Conservation (phyloP, 2,329 filamentous ascomycete genomes). For the Penicillium sp. region DNA sequence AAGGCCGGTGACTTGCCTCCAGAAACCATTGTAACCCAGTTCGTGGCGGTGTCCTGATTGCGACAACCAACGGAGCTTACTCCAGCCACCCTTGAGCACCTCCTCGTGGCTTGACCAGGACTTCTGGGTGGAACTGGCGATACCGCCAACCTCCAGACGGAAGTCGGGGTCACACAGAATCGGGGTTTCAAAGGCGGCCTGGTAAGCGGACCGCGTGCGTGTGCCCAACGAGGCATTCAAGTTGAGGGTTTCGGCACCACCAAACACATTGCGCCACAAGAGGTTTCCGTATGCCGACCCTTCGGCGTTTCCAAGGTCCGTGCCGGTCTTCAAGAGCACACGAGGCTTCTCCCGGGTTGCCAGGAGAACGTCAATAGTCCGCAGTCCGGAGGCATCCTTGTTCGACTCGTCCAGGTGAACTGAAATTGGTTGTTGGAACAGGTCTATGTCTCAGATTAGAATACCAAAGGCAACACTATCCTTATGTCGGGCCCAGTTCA, state of each 20-base stretch:
- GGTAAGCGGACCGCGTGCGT: conserved; percentile 87
- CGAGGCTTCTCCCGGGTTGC: conserved; percentile 77
- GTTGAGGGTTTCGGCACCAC: conserved; percentile 86
- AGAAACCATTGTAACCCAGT: conserved; percentile 75
- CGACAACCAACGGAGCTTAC: conserved; percentile 75
- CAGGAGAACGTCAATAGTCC: conserved; percentile 79
- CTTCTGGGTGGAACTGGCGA: conserved; percentile 84
- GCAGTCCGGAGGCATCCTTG: conserved; percentile 62
- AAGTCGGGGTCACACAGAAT: conserved; percentile 82
- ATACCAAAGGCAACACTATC: background rate
- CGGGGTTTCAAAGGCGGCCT: conserved; percentile 79
- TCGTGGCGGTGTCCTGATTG: conserved; percentile 69
- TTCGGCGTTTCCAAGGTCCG: conserved; percentile 90
- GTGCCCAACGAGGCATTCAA: conserved; percentile 88
- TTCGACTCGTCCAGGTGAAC: conserved; percentile 79
- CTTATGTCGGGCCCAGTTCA: conserved; percentile 1
- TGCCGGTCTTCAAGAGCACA: conserved; percentile 89
- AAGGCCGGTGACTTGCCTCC: conserved; percentile 86
- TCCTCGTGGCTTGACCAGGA: conserved; percentile 95
- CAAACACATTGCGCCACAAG: conserved; percentile 87
- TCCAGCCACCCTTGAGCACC: conserved; percentile 72
- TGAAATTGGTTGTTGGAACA: conserved; percentile 81
- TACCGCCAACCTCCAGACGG: conserved; percentile 73
- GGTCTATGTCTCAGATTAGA: conserved; percentile 58
- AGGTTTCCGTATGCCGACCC: conserved; percentile 90